Base-by-base conservation (phyloP, 306 rosid species). In the Citrullus amarus region DNA sequence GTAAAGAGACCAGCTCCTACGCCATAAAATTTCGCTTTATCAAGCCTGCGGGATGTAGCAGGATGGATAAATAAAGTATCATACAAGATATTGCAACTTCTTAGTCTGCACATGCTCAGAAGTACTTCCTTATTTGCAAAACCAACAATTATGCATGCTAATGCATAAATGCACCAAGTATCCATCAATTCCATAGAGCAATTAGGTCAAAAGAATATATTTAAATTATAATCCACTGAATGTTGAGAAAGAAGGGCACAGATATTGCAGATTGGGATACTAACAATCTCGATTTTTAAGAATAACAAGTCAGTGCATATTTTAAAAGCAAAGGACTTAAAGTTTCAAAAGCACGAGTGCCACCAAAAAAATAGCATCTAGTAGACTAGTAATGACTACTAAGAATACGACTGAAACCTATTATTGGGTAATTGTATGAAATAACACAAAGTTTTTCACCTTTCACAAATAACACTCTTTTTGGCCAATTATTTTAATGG, bases 1-100 rank as follows among this genome's bases (percentile, higher is more conserved):
- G 98, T 90, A 71, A 90, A 94, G 80, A 94, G 90, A 39, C 96
- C 97, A 70, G 94, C 93, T 81, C 97, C 98, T 13, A 90, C 86
- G 6, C 86, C 96, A 85, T 86, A 94, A 82, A 94, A 90, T 81
- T 94, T 94, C 18, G 84, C 82, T 81, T 92, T 89, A 81, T 94
- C 96, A 80, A 94, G 86, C 96, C 98, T 94, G 91, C 87, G 88
- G 56, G 79, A 68, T 78, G 57, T 65, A 68, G 30, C 70, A 57
- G 39, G 80, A 39, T 51, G 30, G 43, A 48, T 83, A 62, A 75
- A 82, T 12, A 81, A 54, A 70, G 34, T 56, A 53, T 75, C 32
- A 43, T 78, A 36, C 54, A 46, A 56, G 65, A 75, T 16, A 50
- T 36, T 76, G 59, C 77, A 78, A 84, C 77, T 60, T 62, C 51